phyloP scores from a whole-genome alignment of 2,329 filamentous ascomycete species.

The Orbilia quercus region DNA sequence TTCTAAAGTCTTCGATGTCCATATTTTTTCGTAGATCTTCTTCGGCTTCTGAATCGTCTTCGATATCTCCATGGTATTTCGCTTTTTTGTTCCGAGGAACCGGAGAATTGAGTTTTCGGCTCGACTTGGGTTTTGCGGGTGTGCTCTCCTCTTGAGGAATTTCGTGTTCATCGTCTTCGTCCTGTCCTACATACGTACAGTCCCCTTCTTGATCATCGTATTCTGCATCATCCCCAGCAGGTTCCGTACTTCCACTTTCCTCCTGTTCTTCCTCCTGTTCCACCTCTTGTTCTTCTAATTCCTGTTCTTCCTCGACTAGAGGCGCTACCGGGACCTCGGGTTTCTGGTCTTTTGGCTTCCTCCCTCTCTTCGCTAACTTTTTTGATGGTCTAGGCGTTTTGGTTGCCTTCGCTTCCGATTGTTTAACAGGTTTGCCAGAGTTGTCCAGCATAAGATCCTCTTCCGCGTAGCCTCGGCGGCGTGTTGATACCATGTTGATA shows the following conservation, averaged over 20 bases:
- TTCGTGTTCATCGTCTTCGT: not conserved
- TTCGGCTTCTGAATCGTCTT: slow-evolving; percentile 25
- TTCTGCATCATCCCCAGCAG: too few species aligned
- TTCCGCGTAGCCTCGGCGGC: not conserved
- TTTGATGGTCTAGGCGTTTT: not conserved
- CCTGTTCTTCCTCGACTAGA: not conserved
- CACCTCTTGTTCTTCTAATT: not conserved
- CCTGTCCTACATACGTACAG: not conserved
- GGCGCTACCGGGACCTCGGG: not conserved
- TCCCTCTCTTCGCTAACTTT: not conserved
- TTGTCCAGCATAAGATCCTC: slow-evolving; percentile 26
- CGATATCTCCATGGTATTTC: slow-evolving; percentile 12
- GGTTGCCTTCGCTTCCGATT: slow-evolving; percentile 5
- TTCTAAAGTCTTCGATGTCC: not conserved
- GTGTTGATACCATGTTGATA: slow-evolving; percentile 13
- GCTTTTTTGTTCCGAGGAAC: slow-evolving; percentile 2
- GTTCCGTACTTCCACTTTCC: too few species aligned
- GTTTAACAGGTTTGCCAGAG: slow-evolving; percentile 3
- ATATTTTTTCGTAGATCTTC: not conserved
- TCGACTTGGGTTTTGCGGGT: not conserved
- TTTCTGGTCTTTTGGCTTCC: not conserved
- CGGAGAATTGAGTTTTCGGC: not conserved
- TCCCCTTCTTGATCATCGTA: slow-evolving; percentile 12
- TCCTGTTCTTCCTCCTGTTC: not conserved
- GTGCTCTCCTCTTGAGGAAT: too few species aligned